Evolutionary conservation across 2,329 filamentous ascomycete genomes (phyloP), one percentile per base, ranked within the genome.

Genomic region (Piedraia hortae): DNA sequence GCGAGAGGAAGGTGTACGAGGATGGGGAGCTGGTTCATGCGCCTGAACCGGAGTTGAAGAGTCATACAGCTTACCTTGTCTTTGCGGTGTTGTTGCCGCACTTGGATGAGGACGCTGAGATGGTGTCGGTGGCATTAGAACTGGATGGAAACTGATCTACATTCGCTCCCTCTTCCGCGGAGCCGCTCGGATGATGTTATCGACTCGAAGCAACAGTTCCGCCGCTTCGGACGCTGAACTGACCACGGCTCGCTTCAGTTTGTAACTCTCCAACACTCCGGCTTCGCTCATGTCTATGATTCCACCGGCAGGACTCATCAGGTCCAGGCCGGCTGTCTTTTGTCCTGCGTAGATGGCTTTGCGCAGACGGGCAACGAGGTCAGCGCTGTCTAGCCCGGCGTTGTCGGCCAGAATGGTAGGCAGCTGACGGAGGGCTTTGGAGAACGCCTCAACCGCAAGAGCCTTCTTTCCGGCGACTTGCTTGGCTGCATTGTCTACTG

Each of bases 331-430:
- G 24, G 82, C 89, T 28, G 70, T 90, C 22, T 68, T 78, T 61
- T 90, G 67, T 31, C 85, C 85, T 31, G 85, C 74, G 53, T 93
- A 93, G 33, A 93, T 80, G 11, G 77, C 74, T 49, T 88, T 88
- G 37, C 85, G 69, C 38, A 97, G 59, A 31, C 82, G 67, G 7
- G 80, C 73, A 13, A 97, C 77, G 14, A 97, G 62, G 30, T 93
- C 85, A 35, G 78, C 82, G 12, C 77, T 90, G 48, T 97, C 85
- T 33, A 93, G 62, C 42, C 85, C 85, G 16, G 85, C 85, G 37
- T 97, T 97, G 55, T 97, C 85, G 2, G 85, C 85, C 29, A 97
- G 62, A 32, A 93, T 93, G 5, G 85, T 97, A 4, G 85, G 85
- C 23, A 97, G 57, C 47, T 97, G 85, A 39, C 80, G 67, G 28